These are phyloP conservation scores for Stemphylium lycopersici DNA, from an alignment of 2,329 filamentous ascomycete genomes.

Conservation along the genomic window DNA sequence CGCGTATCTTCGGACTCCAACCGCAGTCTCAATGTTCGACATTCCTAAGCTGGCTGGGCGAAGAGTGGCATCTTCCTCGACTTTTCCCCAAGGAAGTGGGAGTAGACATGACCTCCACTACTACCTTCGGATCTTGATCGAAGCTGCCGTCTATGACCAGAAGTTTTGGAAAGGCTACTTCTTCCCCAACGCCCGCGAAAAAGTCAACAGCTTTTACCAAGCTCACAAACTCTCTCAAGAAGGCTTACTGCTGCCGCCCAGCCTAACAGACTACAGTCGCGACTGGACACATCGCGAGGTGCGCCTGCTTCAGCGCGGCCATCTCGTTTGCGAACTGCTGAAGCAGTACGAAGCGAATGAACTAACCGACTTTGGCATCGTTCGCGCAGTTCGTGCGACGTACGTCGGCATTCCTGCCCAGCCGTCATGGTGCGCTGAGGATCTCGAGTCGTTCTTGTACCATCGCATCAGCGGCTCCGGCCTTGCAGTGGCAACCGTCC, in stretches of 20 bases:
- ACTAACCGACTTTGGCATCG: constrained; percentile 18
- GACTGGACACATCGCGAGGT: constrained; percentile 16
- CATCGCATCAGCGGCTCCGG: constrained; percentile 11
- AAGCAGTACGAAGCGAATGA: constrained; percentile 1
- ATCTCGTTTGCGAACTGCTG: constrained; percentile 10
- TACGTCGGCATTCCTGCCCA: constrained; percentile 14
- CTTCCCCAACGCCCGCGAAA: constrained; percentile 11
- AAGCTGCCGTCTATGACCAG: constrained; percentile 24
- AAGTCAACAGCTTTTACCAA: constrained; percentile 14
- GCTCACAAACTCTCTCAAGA: constrained; percentile 7
- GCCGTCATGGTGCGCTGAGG: constrained; percentile 1
- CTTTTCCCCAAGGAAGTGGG: not conserved
- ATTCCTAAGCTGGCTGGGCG: constrained; percentile 3
- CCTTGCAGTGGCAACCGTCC: constrained; percentile 4
- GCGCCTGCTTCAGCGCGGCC: constrained; percentile 17
- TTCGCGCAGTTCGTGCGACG: constrained; percentile 17
- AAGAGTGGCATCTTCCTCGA: not conserved
- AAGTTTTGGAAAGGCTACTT: constrained; percentile 18
- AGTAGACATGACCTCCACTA: not conserved
- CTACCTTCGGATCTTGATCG: constrained; percentile 15
- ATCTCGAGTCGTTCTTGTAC: constrained; percentile 18
- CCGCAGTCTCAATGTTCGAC: constrained; percentile 7
- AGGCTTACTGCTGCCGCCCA: not conserved
- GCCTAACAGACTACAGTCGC: constrained; percentile 15
- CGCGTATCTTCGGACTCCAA: not conserved